Percentiles rank a stretch among this genome's conserved stretches.
These are phyloP conservation scores for Rhizophagus clarus DNA, from an alignment of 192 early-diverging fungal genomes.

Conservation along the genomic window DNA sequence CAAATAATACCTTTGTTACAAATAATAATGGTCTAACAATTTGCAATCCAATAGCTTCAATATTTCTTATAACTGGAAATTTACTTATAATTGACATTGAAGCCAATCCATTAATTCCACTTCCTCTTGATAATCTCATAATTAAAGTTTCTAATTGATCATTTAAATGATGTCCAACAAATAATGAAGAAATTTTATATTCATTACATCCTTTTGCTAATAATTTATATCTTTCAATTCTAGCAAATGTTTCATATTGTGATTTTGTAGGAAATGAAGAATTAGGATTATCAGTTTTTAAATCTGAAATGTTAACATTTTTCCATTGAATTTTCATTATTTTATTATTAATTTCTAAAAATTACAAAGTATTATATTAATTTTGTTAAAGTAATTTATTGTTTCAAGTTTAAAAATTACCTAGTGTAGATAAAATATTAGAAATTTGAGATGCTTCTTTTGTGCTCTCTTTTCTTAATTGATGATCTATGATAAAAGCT, in stretches of 20 bases:
- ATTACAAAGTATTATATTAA: no score
- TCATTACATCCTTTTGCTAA: conserved; percentile 43
- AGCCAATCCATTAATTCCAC: conserved; percentile 52
- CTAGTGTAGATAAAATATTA: conserved; percentile 32
- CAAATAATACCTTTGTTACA: conserved; percentile 41
- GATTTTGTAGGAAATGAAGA: conserved; percentile 33
- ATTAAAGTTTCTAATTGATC: conserved; percentile 53
- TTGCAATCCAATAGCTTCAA: conserved; percentile 42
- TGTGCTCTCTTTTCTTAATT: conserved; percentile 41
- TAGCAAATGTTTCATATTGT: conserved; percentile 42
- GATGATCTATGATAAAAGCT: conserved; percentile 56
- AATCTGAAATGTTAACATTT: neutral
- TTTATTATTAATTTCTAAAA: conserved; percentile 6
- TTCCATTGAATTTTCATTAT: conserved; percentile 16
- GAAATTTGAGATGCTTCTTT: conserved; percentile 43
- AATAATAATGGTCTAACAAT: conserved; percentile 46
- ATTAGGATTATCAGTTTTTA: neutral
- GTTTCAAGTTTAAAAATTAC: conserved; percentile 23
- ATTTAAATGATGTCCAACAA: conserved; percentile 47
- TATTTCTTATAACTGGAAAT: conserved; percentile 39
- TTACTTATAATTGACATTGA: conserved; percentile 38
- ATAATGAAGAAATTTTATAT: conserved; percentile 41
- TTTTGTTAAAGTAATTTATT: no score
- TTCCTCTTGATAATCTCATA: conserved; percentile 42
- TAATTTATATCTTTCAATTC: conserved; percentile 40